phyloP scores from a whole-genome alignment of 2,329 filamentous ascomycete genomes.

The Fusarium odoratissimum region DNA sequence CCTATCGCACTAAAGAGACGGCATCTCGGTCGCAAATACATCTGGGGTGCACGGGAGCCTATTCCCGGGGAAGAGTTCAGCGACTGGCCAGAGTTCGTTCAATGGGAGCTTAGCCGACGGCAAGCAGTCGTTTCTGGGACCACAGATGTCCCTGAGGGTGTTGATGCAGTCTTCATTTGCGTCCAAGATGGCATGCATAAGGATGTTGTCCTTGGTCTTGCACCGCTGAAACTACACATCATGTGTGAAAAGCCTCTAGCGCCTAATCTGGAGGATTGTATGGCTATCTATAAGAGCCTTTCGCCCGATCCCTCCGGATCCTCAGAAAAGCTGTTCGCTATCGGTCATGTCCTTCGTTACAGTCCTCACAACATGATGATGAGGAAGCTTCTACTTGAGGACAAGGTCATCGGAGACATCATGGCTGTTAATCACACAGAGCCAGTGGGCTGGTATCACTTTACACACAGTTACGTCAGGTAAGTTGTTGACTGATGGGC shows the following conservation, averaged over 20 bases:
- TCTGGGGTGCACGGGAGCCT: neutral
- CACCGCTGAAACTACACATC: neutral
- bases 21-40: neutral
- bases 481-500: neutral
- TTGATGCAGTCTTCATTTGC: neutral
- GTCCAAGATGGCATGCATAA: constrained; percentile 1
- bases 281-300: neutral
- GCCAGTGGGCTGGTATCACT: neutral
- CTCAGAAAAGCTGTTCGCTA: neutral
- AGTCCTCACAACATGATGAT: neutral
- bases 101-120: neutral
- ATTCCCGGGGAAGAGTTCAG: neutral
- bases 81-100: neutral
- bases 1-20: neutral
- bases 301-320: neutral
- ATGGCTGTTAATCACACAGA: neutral
- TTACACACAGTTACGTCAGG: neutral
- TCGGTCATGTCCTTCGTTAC: neutral
- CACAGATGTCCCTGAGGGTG: neutral
- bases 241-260: constrained; percentile 2
- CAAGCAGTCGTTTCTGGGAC: neutral
- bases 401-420: neutral
- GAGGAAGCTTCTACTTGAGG: neutral
- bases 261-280: neutral
- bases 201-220: neutral